Evolutionary conservation across 441 rosid genomes (phyloP), one percentile per base, ranked within the genome.

Genomic region (Kokia cookei): DNA sequence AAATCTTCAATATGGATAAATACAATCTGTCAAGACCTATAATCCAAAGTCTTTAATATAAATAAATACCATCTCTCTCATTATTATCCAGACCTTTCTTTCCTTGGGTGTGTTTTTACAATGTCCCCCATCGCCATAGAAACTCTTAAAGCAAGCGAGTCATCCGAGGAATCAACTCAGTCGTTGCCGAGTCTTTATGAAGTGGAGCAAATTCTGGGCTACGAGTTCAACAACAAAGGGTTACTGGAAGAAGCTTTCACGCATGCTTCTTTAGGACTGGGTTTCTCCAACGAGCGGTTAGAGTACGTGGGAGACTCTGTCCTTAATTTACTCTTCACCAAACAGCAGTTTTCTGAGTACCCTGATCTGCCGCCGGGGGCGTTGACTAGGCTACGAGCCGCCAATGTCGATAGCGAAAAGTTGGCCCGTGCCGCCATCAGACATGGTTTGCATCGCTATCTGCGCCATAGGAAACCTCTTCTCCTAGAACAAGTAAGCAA

Each of bases 331-430:
- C 27, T 84, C 2, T 59, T 91, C 59, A 69, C 87, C 0, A 75
- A 50, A 45, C 79, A 87, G 5, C 89, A 79, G 3, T 85, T 5
- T 71, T 47, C 42, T 1, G 17, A 1, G 1, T 89, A 88, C 40
- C 90, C 90, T n/a, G 75, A 79, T 32, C 73, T 75, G 78, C 3
- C 60, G 0, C 86, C 91, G 0, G 94, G 91, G 0, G 9, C 26
- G 22, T 37, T 89, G 59, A 91, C 94, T 32, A 77, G 88, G 3
- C 98, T 93, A 73, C 84, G 92, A 9, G 88, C 93, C 0, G 88
- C 86, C 27, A 93, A 93, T 47, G 90, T 91, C 0, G 80, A 90
- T 22, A 82, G 84, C 0, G 94, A 93, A 71, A 93, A 91, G 67
- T 84, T 91, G 13, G 92, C 97, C 0, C 82, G 94, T 1, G 94